Evolutionary conservation across 1,139 yeast genomes (phyloP).

Genomic region (Entelexis paramagnoliae): DNA sequence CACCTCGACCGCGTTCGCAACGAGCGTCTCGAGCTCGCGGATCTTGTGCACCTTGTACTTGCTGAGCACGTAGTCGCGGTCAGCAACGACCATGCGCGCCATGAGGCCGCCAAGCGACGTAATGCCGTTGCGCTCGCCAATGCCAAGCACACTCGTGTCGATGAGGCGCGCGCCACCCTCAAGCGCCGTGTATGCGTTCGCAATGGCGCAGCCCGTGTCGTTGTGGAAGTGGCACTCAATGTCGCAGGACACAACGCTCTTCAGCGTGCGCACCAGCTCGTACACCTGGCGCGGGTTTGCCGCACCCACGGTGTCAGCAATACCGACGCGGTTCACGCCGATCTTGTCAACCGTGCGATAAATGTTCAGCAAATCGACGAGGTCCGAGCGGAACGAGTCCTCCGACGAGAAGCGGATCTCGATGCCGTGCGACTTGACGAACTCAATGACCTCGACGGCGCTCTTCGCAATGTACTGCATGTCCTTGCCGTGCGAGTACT

Average conservation of each 20-base stretch:
- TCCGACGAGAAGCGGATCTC: conserved; percentile 96
- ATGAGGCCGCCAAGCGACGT: conserved; percentile 95
- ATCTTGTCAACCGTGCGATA: conserved; percentile 95
- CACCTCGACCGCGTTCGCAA: conserved; percentile 95
- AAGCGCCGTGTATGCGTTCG: conserved; percentile 94
- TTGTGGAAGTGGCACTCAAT: conserved; percentile 98
- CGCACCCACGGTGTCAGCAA: conserved; percentile 98
- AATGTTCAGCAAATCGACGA: conserved; percentile 87
- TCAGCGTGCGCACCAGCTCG: conserved; percentile 87
- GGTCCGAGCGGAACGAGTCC: conserved; percentile 94
- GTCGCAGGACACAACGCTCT: conserved; percentile 89
- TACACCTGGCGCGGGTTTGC: conserved; percentile 99
- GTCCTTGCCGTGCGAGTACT: conserved; percentile 95
- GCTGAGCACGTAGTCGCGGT: conserved; percentile 88
- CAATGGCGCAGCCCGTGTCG: conserved; percentile 98
- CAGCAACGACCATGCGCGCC: conserved; percentile 99
- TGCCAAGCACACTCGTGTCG: conserved; percentile 92
- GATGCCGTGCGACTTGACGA: conserved; percentile 92
- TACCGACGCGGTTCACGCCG: conserved; percentile 98
- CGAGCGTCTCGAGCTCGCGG: conserved; percentile 89
- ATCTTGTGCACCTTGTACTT: conserved; percentile 93
- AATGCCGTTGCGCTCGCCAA: conserved; percentile 98
- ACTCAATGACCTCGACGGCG: conserved; percentile 94
- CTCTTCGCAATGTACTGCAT: conserved; percentile 96
- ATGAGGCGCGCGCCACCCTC: conserved; percentile 96